Percentiles rank a stretch among this genome's conserved stretches.
These are phyloP conservation scores for Penicillium samsonianum DNA, from an alignment of 495 filamentous ascomycete genomes.

Conservation along the genomic window DNA sequence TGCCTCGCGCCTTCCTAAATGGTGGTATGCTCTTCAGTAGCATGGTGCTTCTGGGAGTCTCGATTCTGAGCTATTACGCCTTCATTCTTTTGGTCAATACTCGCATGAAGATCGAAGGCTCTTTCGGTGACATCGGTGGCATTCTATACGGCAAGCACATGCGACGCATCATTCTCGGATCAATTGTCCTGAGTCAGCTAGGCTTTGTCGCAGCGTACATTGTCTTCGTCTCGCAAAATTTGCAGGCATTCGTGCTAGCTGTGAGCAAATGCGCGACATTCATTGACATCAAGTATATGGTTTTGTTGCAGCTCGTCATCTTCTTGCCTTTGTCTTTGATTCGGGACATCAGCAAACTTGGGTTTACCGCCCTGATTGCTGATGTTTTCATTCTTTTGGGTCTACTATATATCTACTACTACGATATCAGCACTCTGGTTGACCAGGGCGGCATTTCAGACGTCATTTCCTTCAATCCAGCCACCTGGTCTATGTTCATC, in stretches of 20 bases:
- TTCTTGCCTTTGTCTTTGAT: slow-evolving; percentile 92
- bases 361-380: slow-evolving; percentile 85
- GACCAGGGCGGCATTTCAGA: slow-evolving; percentile 76
- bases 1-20: slow-evolving; percentile 90
- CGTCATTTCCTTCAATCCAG: slow-evolving; percentile 80
- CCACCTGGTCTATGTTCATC: slow-evolving; percentile 94
- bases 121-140: slow-evolving; percentile 95
- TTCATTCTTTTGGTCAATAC: slow-evolving; percentile 91
- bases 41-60: slow-evolving; percentile 80
- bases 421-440: slow-evolving; percentile 82
- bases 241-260: slow-evolving; percentile 87
- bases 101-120: slow-evolving; percentile 77
- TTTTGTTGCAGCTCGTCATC: slow-evolving; percentile 88
- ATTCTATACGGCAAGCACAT: slow-evolving; percentile 89
- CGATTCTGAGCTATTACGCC: slow-evolving; percentile 87
- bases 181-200: slow-evolving; percentile 90
- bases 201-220: slow-evolving; percentile 98
- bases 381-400: slow-evolving; percentile 93
- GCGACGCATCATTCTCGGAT: slow-evolving; percentile 80
- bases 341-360: slow-evolving; percentile 92
- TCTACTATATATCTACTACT: slow-evolving; percentile 93
- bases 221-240: slow-evolving; percentile 93
- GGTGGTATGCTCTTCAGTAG: slow-evolving; percentile 98
- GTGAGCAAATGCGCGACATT: slow-evolving; percentile 78
- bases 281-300: slow-evolving; percentile 85